Percentiles rank a stretch among this genome's conserved stretches.
Evolutionary conservation across 441 rosid species (phyloP).

Genomic region (Breynia disticha): DNA sequence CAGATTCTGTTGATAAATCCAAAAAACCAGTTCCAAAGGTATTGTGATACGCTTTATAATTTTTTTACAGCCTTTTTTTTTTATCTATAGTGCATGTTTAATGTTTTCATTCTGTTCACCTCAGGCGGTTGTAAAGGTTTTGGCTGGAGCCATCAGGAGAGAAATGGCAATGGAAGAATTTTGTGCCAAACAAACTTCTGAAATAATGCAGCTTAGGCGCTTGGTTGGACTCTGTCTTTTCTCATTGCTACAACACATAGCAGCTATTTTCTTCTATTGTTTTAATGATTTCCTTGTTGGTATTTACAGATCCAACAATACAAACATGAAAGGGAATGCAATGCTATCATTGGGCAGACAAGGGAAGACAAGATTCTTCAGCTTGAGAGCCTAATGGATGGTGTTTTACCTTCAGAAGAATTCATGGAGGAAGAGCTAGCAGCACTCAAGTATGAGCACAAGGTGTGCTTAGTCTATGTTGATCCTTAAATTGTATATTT

Average conservation of each 20-base stretch:
- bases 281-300: slow-evolving; percentile 15
- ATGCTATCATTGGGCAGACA: slow-evolving; percentile 77
- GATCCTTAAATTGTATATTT: slow-evolving; percentile 3
- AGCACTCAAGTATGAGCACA: slow-evolving; percentile 66
- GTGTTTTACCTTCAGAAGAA: slow-evolving; percentile 80
- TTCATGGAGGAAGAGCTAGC: slow-evolving; percentile 81
- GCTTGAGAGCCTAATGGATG: slow-evolving; percentile 94
- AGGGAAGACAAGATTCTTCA: slow-evolving; percentile 91
- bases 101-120: slow-evolving; percentile 11
- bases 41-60: slow-evolving; percentile 12
- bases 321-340: slow-evolving; percentile 98
- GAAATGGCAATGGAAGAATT: slow-evolving; percentile 98
- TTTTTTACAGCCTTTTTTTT: not conserved
- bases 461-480: slow-evolving; percentile 36
- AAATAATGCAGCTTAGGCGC: slow-evolving; percentile 89
- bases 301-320: slow-evolving; percentile 81
- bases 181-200: slow-evolving; percentile 83
- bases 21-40: slow-evolving; percentile 82
- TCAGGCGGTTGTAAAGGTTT: slow-evolving; percentile 95
- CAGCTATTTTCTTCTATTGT: slow-evolving; percentile 5
- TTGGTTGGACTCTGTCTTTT: slow-evolving; percentile 44
- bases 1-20: slow-evolving; percentile 50
- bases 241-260: slow-evolving; percentile 1
- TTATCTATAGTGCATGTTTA: slow-evolving; percentile 6
- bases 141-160: slow-evolving; percentile 94